These are phyloP conservation scores for Penicillium oxalicum DNA, from an alignment of 2,329 filamentous ascomycete genomes.

Conservation along the genomic window DNA sequence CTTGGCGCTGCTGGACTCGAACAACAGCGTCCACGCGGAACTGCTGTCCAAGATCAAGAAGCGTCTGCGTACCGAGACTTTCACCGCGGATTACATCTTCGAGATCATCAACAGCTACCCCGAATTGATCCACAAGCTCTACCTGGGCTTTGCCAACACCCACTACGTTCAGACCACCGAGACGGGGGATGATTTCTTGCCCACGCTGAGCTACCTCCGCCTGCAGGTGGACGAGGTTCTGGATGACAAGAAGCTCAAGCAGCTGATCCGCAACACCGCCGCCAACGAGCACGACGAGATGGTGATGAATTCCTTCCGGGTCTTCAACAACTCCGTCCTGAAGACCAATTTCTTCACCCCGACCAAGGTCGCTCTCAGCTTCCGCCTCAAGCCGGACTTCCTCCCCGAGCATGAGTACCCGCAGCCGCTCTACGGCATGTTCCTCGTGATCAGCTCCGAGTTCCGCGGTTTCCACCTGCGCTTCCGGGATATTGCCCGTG, in stretches of 20 bases:
- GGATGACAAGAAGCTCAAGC: conserved; percentile 66
- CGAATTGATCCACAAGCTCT: conserved; percentile 75
- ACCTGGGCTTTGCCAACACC: conserved; percentile 83
- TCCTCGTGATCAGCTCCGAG: conserved; percentile 94
- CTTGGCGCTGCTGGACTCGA: conserved; percentile 69
- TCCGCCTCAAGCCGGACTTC: conserved; percentile 77
- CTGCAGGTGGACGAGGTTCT: conserved; percentile 67
- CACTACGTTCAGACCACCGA: conserved; percentile 68
- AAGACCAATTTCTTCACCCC: conserved; percentile 99
- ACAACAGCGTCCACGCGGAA: conserved; percentile 78
- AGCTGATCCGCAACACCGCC: conserved; percentile 71
- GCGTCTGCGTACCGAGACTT: conserved; percentile 88
- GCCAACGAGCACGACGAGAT: conserved; percentile 93
- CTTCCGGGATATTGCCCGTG: conserved; percentile 93
- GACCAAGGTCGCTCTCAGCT: conserved; percentile 95
- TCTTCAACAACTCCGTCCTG: conserved; percentile 87
- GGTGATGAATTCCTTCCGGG: conserved; percentile 93
- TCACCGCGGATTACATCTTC: conserved; percentile 95
- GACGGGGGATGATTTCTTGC: conserved; percentile 60
- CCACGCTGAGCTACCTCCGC: conserved; percentile 62
- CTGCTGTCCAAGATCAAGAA: conserved; percentile 92
- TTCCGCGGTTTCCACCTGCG: conserved; percentile 95
- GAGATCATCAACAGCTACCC: conserved; percentile 95
- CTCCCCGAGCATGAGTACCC: conserved; percentile 88
- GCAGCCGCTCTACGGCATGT: conserved; percentile 93